A percentile compares a stretch with the other conserved stretches of the same genome.
Conservation (phyloP, 2,329 filamentous ascomycete species). For the Claviceps sp. region DNA sequence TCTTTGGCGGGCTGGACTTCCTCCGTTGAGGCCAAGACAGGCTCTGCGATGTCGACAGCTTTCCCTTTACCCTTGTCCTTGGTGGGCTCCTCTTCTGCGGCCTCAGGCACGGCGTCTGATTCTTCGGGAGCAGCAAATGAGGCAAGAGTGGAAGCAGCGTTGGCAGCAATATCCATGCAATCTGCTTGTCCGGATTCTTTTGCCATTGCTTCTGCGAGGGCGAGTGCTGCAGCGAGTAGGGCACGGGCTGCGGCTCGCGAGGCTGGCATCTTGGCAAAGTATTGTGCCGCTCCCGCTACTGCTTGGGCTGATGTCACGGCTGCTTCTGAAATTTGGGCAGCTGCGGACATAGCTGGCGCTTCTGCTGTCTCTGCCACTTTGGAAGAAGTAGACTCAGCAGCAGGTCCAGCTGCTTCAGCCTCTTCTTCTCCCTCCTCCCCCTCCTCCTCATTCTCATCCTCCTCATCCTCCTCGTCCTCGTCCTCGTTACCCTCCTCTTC, state of each 20-base stretch:
- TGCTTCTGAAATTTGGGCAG: constrained; percentile 24
- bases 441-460: constrained; percentile 38
- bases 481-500: constrained; percentile 43
- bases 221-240: too few relatives aligned
- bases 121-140: too few relatives aligned
- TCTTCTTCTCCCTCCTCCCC: constrained; percentile 28
- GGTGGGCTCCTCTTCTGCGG: constrained; percentile 14
- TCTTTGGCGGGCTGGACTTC: constrained; percentile 19
- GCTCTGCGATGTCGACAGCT: constrained; percentile 14
- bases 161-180: too few relatives aligned
- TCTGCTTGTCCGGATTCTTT: constrained; percentile 19
- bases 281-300: too few relatives aligned
- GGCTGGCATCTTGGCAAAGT: too few relatives aligned
- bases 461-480: constrained; percentile 23
- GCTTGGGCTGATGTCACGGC: constrained; percentile 11
- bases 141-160: too few relatives aligned
- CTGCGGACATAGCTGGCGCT: too few relatives aligned
- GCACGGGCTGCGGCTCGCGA: too few relatives aligned
- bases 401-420: constrained; percentile 37
- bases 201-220: constrained; percentile 5
- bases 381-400: constrained; percentile 16
- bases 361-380: constrained; percentile 28
- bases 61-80: constrained; percentile 20
- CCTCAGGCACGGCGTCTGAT: too few relatives aligned
- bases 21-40: constrained; percentile 11